Evolutionary conservation across 345 rosid species (phyloP).

Genomic region (Populus euphratica): DNA sequence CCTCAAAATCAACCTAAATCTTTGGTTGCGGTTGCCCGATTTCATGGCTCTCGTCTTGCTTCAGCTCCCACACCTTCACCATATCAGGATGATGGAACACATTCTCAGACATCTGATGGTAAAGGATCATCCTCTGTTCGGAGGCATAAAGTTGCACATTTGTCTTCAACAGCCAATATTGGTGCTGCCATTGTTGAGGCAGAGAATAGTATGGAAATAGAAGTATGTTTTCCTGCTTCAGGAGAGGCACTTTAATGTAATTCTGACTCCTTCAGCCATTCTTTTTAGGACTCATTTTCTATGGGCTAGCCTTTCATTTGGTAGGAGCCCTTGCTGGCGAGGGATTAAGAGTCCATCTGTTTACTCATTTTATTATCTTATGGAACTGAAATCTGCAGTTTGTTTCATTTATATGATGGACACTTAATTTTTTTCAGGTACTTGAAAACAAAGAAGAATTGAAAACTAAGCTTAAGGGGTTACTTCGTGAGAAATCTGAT

Average conservation of each 20-base stretch:
- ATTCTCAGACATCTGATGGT: conserved; percentile 20
- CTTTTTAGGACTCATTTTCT: conserved; percentile 37
- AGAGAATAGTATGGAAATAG: conserved; percentile 62
- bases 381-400: not conserved
- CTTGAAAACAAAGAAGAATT: conserved; percentile 62
- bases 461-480: conserved; percentile 66
- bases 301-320: conserved; percentile 38
- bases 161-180: conserved; percentile 50
- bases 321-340: conserved; percentile 47
- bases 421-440: conserved; percentile 35
- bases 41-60: conserved; percentile 86
- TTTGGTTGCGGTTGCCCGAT: conserved; percentile 71
- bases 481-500: conserved; percentile 64
- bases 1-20: conserved; percentile 49
- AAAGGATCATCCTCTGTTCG: conserved; percentile 33
- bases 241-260: conserved; percentile 39
- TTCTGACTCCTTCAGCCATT: conserved; percentile 43
- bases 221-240: conserved; percentile 64
- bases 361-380: conserved; percentile 4
- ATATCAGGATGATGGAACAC: conserved; percentile 34
- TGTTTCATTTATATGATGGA: not conserved
- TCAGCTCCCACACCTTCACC: conserved; percentile 82
- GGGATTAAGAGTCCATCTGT: conserved; percentile 38
- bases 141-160: conserved; percentile 42
- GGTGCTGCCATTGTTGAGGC: conserved; percentile 84